phyloP scores from a whole-genome alignment of 2,329 filamentous ascomycete species.

The Exserohilum turcica region DNA sequence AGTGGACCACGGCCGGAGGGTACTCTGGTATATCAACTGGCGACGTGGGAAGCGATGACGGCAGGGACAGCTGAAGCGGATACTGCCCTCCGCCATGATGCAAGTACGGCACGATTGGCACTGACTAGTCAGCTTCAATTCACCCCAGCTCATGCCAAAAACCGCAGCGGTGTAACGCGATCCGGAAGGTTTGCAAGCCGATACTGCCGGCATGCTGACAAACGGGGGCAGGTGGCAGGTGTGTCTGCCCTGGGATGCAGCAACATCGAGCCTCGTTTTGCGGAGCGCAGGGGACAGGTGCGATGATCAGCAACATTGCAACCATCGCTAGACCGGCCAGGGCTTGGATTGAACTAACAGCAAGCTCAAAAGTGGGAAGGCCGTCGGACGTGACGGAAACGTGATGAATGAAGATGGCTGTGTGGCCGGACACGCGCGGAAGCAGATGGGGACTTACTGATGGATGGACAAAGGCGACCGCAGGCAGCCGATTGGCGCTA shows the following conservation, averaged over 20 bases:
- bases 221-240: background rate
- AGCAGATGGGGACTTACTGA: slow-evolving; percentile 29
- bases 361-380: slow-evolving; percentile 19
- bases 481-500: slow-evolving; percentile 3
- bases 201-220: slow-evolving; percentile 26
- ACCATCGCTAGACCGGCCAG: slow-evolving; percentile 1
- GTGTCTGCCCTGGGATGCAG: background rate
- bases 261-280: slow-evolving; percentile 10
- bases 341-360: slow-evolving; percentile 18
- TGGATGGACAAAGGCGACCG: slow-evolving; percentile 4
- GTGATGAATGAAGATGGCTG: slow-evolving; percentile 24
- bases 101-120: slow-evolving; percentile 44
- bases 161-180: slow-evolving; percentile 3
- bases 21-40: slow-evolving; percentile 32
- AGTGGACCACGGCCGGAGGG: slow-evolving; percentile 27
- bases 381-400: slow-evolving; percentile 29
- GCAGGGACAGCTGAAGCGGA: slow-evolving; percentile 37
- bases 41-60: slow-evolving; percentile 32
- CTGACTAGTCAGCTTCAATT: slow-evolving; percentile 37
- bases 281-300: slow-evolving; percentile 22
- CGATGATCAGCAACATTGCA: background rate
- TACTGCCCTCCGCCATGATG: slow-evolving; percentile 45
- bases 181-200: slow-evolving; percentile 24
- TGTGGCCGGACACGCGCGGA: slow-evolving; percentile 29
- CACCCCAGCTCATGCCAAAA: slow-evolving; percentile 15